These are phyloP conservation scores for Ceratobasidium papillatum DNA, from an alignment of 1,284 basidiomycete species.

Conservation along the genomic window DNA sequence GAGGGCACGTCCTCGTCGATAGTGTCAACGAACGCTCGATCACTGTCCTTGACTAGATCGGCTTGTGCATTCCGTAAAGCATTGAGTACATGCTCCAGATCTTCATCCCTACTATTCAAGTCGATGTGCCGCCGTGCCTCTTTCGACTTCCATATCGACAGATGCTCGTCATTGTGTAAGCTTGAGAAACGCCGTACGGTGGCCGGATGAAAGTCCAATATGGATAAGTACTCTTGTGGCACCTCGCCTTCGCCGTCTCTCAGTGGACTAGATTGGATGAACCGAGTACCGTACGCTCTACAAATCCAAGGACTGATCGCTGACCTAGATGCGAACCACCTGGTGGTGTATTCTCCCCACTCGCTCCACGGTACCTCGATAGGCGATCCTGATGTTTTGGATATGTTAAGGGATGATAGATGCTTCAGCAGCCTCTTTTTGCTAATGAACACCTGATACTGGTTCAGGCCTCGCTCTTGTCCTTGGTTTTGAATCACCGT, in stretches of 20 bases:
- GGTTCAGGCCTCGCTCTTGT: constrained; percentile 16
- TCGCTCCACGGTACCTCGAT: constrained; percentile 22
- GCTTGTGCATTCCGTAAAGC: constrained; percentile 46
- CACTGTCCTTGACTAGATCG: not conserved
- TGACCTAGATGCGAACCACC: constrained; percentile 16
- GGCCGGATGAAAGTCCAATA: constrained; percentile 30
- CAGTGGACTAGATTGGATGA: constrained; percentile 14
- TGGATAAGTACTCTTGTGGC: constrained; percentile 21
- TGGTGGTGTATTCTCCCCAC: constrained; percentile 29
- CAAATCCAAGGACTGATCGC: constrained; percentile 37
- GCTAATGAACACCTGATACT: constrained; percentile 34
- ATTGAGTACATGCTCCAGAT: constrained; percentile 66
- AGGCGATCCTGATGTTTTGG: not conserved
- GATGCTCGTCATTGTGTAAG: not conserved
- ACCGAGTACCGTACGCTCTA: constrained; percentile 19
- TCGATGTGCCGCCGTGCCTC: constrained; percentile 23
- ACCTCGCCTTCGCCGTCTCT: constrained; percentile 1
- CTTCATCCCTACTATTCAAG: constrained; percentile 54
- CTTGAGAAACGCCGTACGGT: constrained; percentile 30
- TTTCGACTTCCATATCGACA: constrained; percentile 19
- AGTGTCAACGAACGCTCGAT: constrained; percentile 25
- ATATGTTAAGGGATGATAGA: not conserved
- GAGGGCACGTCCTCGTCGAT: constrained; percentile 35
- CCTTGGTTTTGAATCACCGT: constrained; percentile 25
- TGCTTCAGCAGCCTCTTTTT: constrained; percentile 15